These are phyloP conservation scores for Avena atlantica DNA, from an alignment of 176 grass and related monocot species.

Conservation along the genomic window DNA sequence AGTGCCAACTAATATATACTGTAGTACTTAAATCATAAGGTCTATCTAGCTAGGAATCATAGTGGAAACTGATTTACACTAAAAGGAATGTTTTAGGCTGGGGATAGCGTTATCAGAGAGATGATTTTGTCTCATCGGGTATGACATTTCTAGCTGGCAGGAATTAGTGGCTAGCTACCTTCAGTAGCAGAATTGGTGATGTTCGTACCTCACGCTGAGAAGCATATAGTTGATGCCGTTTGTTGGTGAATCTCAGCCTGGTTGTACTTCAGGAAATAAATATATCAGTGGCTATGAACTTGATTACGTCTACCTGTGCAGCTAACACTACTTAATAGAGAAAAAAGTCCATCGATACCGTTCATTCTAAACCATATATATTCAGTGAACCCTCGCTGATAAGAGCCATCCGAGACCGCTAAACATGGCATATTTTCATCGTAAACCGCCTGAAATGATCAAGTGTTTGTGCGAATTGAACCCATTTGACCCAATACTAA, in stretches of 20 bases:
- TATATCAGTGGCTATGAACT: too few relatives aligned
- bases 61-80: neutral
- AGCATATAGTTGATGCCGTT: neutral
- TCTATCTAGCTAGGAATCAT: neutral
- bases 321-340: neutral
- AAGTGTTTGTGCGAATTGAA: neutral
- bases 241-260: neutral
- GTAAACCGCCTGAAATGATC: neutral
- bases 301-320: too few relatives aligned
- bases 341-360: neutral
- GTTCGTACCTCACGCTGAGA: neutral
- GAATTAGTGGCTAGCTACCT: neutral
- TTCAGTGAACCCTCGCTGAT: neutral
- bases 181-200: neutral
- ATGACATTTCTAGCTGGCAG: constrained; percentile 27
- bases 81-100: neutral
- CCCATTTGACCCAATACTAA: neutral
- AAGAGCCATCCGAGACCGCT: neutral
- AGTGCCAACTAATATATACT: neutral
- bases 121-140: constrained; percentile 41
- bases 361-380: neutral
- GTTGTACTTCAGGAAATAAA: neutral
- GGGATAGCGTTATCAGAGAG: neutral
- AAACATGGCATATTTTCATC: neutral
- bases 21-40: constrained; percentile 4